Base-by-base conservation (phyloP, 106 monocot genomes). In the Acorus gramineus region DNA sequence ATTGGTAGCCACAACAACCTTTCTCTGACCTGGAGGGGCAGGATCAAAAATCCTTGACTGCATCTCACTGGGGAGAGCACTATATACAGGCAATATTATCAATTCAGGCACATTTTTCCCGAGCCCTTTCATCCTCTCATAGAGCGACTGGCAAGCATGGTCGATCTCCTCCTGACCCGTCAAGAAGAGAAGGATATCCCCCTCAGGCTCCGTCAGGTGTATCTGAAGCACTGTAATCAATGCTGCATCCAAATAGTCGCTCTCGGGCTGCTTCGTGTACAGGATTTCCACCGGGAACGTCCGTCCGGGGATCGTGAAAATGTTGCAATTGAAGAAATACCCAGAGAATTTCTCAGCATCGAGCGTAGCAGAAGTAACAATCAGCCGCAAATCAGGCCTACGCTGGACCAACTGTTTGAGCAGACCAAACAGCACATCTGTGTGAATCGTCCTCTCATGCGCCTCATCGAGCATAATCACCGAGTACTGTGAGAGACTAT, bases 151-250 rank as follows among this genome's bases (percentile, higher is more conserved):
- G 65, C 93, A 94, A 28, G 93, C 93, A 80, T 84, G 80, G 68
- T 94, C 93, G 52, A 94, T 94, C 64, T 94, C 93, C 65, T 94
- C 93, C 55, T 94, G 93, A 49, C 93, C 93, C n/a, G 93, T 93
- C 54, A 93, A 57, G 65, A 93, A 93, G 57, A 93, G 55, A 77
- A 93, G 89, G 59, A 93, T 10, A 69, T 93, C 93, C 46, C 93
- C 93, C 77, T 93, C 93, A 49, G 93, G 93, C 64, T 94, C 93
- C 42, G 89, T 86, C 64, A 94, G 76, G 58, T 94, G 93, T 66
- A 94, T 94, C 73, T 89, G 93, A 43, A 94, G 63, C 63, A 94
- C 93, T 1, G 89, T 89, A 45, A 89, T 89, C 62, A 89, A 79
- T n/a, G 89, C 81, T 64, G 93, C 93, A 82, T 94, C 93, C 8